Evolutionary conservation across 73 alveolate genomes (phyloP), one percentile per base, ranked within the genome.

Genomic region (Blepharisma japonicum): DNA sequence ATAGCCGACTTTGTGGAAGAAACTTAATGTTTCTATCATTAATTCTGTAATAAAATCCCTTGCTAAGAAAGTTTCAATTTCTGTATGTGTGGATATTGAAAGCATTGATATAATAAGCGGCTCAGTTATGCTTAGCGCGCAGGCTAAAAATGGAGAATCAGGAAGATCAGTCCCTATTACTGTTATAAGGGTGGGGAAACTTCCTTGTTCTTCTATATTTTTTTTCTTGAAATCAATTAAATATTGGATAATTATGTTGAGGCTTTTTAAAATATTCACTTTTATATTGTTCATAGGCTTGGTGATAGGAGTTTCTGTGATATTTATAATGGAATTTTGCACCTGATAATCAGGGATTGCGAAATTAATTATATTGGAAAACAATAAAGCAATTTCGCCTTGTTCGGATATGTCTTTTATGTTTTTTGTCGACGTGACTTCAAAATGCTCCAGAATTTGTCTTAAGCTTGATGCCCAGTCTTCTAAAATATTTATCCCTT

Each of bases 381-480:
- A 70, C 11, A 70, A 7, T 25, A 18, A 18, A 9, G 80, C 80
- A 39, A 45, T 70, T 25, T 45, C 61, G 3, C 11, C 3, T 11
- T 45, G 14, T 25, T 70, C 46, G 0, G 46, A n/a, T 2, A 70
- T 0, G 32, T 38, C 71, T 47, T 45, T 70, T 7, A 70, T n/a
- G 46, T 9, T 45, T 47, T 70, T 70, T 7, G 80, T 11, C 0
- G 68, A 70, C 11, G n/a, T 39, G 3, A 70, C n/a, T n/a, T 70
- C 80, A 47, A 70, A 70, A 47, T 70, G 56, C 4, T 70, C 80
- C 11, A 70, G 66, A 3, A 70, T 47, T n/a, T 39, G 56, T 9
- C 47, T n/a, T 14, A 70, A 45, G n/a, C 46, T 39, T 14, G 11
- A n/a, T 2, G 80, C 80, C 80, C 80, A 70, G 23, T 23, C 80